Evolutionary conservation across 306 rosid species (phyloP).

Genomic region (Vigna radiata): DNA sequence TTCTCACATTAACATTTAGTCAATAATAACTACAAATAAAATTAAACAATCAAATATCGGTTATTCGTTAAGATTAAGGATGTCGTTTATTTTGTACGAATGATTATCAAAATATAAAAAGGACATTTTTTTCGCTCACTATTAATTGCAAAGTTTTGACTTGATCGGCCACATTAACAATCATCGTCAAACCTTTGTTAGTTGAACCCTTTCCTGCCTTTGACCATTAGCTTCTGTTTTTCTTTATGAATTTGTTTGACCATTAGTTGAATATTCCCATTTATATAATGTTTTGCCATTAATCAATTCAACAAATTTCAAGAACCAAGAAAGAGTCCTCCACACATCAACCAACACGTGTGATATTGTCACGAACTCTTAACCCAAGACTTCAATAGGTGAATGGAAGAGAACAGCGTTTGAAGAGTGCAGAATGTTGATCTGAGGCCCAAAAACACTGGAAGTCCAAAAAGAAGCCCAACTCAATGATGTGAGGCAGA

Average conservation of each 20-base stretch:
- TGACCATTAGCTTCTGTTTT: not conserved
- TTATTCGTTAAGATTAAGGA: too few species aligned
- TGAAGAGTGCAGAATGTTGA: not conserved
- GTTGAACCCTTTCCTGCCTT: not conserved
- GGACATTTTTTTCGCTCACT: too few species aligned
- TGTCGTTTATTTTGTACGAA: too few species aligned
- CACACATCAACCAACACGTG: too few species aligned
- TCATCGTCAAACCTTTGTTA: not conserved
- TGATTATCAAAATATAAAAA: too few species aligned
- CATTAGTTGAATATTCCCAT: not conserved
- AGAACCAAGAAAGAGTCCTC: slow-evolving; percentile 8
- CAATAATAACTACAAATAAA: not conserved
- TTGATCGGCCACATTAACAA: too few species aligned
- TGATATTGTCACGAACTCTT: too few species aligned
- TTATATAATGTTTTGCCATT: not conserved
- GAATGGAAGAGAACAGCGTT: not conserved
- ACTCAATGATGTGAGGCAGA: not conserved
- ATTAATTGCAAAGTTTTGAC: too few species aligned
- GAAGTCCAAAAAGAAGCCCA: slow-evolving; percentile 35
- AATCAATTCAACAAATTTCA: not conserved
- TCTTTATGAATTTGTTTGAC: not conserved
- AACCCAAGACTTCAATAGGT: too few species aligned
- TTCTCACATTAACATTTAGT: too few species aligned
- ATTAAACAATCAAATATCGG: not conserved
- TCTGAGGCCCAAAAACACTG: not conserved